Base-by-base conservation (phyloP, 1,284 basidiomycete genomes). In the Leccinum angustisporum region DNA sequence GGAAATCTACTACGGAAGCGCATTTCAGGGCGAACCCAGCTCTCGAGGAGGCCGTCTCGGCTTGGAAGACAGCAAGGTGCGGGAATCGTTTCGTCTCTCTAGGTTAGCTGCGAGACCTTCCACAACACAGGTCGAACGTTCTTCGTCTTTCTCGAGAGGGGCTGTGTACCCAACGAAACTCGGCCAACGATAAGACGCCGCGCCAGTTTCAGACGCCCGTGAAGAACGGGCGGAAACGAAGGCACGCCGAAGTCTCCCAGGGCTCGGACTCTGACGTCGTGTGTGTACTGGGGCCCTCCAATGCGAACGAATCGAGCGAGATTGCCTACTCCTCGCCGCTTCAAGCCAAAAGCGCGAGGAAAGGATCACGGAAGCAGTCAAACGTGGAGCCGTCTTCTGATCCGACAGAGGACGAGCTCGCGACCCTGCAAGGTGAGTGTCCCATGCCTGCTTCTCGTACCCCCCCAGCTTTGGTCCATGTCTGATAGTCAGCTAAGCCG, bases 31-130 rank as follows among this genome's bases (percentile, higher is more conserved):
- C 81, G 38, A 89, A 89, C 65, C 77, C 81, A 6, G 78, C 74
- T 11, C 71, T 92, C 51, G 90, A 90, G 68, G 85, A 83, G 54
- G 79, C 79, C 6, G 81, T 92, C 1, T 71, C 75, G 11, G 80
- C 82, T 13, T 92, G 91, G 89, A 83, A 81, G 61, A 67, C 72
- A 21, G 83, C 86, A 14, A 83, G 91, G 91, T 89, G 65, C 48
- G 80, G 36, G 2, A 30, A 21, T 30, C 10, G 3, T 31, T 9
- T 10, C 1, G 27, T 1, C 16, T 50, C 36, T 30, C 16, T 54
- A 18, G 21, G 6, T 27, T 13, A 4, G 43, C 9, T 51, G 25
- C 25, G 54, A 16, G 60, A 46, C 2, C 2, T 58, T 14, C 16
- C 52, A 2, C 7, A n/a, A 8, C 13, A 6, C 52, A 86, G 83